phyloP scores from a whole-genome alignment of 495 filamentous ascomycete species.

The Bathelium albidoporum region DNA sequence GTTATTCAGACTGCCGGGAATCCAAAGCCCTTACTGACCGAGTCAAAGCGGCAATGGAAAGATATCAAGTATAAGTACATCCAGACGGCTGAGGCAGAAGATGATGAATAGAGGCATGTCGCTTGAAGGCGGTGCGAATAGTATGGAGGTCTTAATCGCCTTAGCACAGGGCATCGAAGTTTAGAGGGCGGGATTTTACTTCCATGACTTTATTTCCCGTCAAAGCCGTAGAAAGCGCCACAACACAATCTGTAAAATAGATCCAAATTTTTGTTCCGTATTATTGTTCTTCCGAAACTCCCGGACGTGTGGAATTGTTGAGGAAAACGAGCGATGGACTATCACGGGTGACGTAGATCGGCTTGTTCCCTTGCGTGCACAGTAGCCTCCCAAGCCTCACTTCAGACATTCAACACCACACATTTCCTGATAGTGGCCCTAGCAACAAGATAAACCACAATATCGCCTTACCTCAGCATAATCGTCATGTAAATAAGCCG shows the following conservation, averaged over 20 bases:
- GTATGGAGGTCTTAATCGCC: not conserved
- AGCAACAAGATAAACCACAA: not conserved
- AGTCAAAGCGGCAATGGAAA: conserved; percentile 92
- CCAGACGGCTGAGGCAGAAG: conserved; percentile 46
- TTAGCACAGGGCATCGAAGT: not conserved
- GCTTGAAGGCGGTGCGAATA: not conserved
- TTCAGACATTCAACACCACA: not conserved
- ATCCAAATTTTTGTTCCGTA: not conserved
- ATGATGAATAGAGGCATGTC: not conserved
- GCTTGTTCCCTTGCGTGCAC: not conserved
- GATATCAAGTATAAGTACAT: conserved; percentile 88
- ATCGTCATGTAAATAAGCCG: not conserved
- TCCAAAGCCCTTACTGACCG: conserved; percentile 12
- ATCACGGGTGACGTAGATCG: not conserved
- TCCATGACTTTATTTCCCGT: not conserved
- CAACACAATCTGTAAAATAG: not conserved
- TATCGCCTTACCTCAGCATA: not conserved
- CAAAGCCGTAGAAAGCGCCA: not conserved
- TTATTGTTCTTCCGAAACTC: not conserved
- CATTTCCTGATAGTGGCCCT: not conserved
- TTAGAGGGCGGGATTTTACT: not conserved
- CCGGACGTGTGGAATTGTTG: not conserved
- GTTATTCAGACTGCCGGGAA: conserved; percentile 21
- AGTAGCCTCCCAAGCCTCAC: not conserved
- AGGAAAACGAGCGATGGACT: not conserved